Evolutionary conservation across 1,139 yeast genomes (phyloP).

Genomic region (Suhomyces wounanorum): DNA sequence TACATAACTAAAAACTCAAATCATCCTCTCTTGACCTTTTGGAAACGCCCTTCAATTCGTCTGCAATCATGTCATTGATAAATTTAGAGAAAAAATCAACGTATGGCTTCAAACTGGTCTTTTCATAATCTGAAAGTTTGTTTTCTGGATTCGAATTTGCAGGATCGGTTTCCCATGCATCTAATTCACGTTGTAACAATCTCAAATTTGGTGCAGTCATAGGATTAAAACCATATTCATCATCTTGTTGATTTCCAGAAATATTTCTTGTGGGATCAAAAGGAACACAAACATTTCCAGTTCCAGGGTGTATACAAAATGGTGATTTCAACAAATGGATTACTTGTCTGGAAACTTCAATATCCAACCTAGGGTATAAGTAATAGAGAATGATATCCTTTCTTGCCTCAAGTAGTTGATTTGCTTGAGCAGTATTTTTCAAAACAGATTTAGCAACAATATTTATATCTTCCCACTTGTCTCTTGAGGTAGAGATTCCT

Average conservation of each 20-base stretch:
- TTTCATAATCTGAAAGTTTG: slow-evolving; percentile 51
- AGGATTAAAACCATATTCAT: slow-evolving; percentile 68
- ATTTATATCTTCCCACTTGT: slow-evolving; percentile 86
- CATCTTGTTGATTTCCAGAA: slow-evolving; percentile 38
- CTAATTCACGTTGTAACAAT: slow-evolving; percentile 57
- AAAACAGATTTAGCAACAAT: slow-evolving; percentile 50
- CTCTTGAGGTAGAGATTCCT: slow-evolving; percentile 34
- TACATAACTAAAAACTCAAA: slow-evolving; percentile 23
- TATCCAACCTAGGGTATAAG: slow-evolving; percentile 89
- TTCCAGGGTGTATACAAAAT: slow-evolving; percentile 96
- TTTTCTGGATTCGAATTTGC: slow-evolving; percentile 27
- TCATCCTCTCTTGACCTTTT: slow-evolving; percentile 50
- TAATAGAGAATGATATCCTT: slow-evolving; percentile 81
- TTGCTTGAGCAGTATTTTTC: slow-evolving; percentile 40
- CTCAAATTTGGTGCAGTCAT: slow-evolving; percentile 75
- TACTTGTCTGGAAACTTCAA: slow-evolving; percentile 86
- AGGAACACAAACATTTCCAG: slow-evolving; percentile 98
- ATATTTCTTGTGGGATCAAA: slow-evolving; percentile 58
- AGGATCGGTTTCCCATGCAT: slow-evolving; percentile 39
- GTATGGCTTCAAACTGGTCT: slow-evolving; percentile 74
- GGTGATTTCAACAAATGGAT: slow-evolving; percentile 95
- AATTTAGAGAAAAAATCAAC: slow-evolving; percentile 68
- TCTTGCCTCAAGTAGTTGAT: slow-evolving; percentile 66
- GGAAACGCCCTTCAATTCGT: slow-evolving; percentile 47
- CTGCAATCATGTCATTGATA: slow-evolving; percentile 58